These are phyloP conservation scores for Chlorella vulgaris DNA, from an alignment of 139 green algal species.

Conservation along the genomic window DNA sequence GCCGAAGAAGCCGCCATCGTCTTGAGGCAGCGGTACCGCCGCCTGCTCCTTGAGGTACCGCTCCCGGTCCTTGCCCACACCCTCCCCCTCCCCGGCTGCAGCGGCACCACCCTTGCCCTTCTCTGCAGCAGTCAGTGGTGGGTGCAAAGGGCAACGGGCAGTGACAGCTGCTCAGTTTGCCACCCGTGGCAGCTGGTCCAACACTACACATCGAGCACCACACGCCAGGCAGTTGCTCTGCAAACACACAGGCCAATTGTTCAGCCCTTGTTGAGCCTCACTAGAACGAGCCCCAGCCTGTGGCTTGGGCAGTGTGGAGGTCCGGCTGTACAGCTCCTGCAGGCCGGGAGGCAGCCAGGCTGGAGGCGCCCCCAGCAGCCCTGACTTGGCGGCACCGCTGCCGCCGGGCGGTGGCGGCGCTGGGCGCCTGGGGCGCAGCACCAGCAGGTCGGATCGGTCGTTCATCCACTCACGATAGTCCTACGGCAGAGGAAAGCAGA, in stretches of 20 bases:
- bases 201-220: too few relatives aligned
- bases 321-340: slow-evolving; percentile 9
- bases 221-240: too few relatives aligned
- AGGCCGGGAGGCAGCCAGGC: slow-evolving; percentile 22
- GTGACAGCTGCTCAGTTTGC: too few relatives aligned
- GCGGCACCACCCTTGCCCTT: not conserved
- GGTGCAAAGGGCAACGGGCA: not conserved
- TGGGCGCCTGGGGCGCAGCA: slow-evolving; percentile 1
- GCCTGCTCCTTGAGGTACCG: not conserved
- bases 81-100: not conserved
- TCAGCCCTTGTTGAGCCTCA: too few relatives aligned
- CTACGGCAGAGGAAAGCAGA: not conserved
- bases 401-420: not conserved
- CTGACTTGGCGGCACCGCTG: not conserved
- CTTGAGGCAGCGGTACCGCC: not conserved
- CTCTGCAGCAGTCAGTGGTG: not conserved
- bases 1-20: not conserved
- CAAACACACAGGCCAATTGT: too few relatives aligned
- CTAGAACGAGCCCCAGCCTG: not conserved
- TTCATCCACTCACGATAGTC: slow-evolving; percentile 35
- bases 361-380: not conserved
- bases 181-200: too few relatives aligned
- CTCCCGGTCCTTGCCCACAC: slow-evolving; percentile 1
- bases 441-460: slow-evolving; percentile 21
- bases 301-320: not conserved